Base-by-base conservation (phyloP, 345 rosid genomes). In the Mercurialis annua region DNA sequence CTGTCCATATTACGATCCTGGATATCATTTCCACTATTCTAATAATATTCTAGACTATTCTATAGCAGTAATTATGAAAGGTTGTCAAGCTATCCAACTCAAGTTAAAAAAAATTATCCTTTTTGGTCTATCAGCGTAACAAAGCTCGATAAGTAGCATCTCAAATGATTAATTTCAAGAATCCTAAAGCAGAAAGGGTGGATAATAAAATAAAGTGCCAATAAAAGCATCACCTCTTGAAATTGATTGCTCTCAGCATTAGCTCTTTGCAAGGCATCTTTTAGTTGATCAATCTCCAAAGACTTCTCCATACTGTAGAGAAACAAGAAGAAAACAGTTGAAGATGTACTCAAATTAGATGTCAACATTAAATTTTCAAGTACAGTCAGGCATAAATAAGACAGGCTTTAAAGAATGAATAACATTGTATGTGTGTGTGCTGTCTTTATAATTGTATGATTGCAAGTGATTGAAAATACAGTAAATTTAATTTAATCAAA, bases 241-340 rank as follows among this genome's bases (percentile, higher is more conserved):
- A 80, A 65, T 62, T 69, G 76, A 54, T 62, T 73, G 64, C 77
- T 85, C 69, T 67, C 67, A 38, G 67, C 72, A 70, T 71, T 73
- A 74, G 75, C 79, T 56, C 46, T 70, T 63, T 59, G 65, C 26
- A 85, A 73, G 61, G 82, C 78, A 65, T 80, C 67, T 65, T 79
- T 77, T 58, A 87, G 82, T 75, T 70, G 81, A 70, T 84, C 92
- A 69, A 86, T 75, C 72, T 84, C 86, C 57, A 68, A 21, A 68
- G 83, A 77, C 80, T 80, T 83, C 68, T 81, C 83, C 66, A 64
- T 52, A 63, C 98, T 87, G 81, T 68, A 79, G 52, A 59, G n/a
- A 26, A 47, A 48, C 18, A 60, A 14, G 53, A 48, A 16, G 1
- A 60, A 1, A 59, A 27, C 10, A 49, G 44, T 57, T 60, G 15